Base-by-base conservation (phyloP, 768 basidiomycete genomes). In the Lentinula sp. region DNA sequence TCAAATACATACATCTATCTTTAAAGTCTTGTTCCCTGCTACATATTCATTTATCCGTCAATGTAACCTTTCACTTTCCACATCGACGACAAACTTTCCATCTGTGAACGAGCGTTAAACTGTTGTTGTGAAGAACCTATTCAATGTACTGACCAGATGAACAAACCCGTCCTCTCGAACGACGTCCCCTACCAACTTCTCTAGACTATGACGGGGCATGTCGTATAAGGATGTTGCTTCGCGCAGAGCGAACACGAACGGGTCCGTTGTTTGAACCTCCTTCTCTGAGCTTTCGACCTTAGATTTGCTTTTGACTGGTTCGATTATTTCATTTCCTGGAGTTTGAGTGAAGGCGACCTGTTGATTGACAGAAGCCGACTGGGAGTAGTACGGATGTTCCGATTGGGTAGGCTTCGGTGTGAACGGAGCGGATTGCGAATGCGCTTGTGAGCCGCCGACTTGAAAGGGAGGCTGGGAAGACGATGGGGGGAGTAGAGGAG, bases 141-240 rank as follows among this genome's bases (percentile, higher is more conserved):
- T 28, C 28, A 28, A 50, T 53, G 35, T 16, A 71, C 82, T 63
- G 66, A 91, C 93, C 82, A 98, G 78, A 64, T 82, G 80, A 12
- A 79, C 72, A 68, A 97, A 93, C 6, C 92, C 85, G 57, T 94
- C 85, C 69, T 91, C 89, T 57, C 84, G 81, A 16, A 91, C 77
- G 23, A 90, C 79, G 32, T 85, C 79, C 10, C 79, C 77, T 16
- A 91, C 79, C 2, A 87, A 68, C 49, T 72, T 71, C 66, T 90
- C 87, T 12, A 91, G 78, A 6, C 80, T 76, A 10, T 70, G 60
- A 37, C 70, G 74, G 23, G 87, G 70, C 32, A 90, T 70, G 55
- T 80, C 71, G 64, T 88, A 86, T n/a, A 90, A 65, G 0, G 73
- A 72, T 0, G 81, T 74, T 18, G 73, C 66, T 39, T 84, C 76